Base-by-base conservation (phyloP, 306 rosid species). In the Dryas drummondii region DNA sequence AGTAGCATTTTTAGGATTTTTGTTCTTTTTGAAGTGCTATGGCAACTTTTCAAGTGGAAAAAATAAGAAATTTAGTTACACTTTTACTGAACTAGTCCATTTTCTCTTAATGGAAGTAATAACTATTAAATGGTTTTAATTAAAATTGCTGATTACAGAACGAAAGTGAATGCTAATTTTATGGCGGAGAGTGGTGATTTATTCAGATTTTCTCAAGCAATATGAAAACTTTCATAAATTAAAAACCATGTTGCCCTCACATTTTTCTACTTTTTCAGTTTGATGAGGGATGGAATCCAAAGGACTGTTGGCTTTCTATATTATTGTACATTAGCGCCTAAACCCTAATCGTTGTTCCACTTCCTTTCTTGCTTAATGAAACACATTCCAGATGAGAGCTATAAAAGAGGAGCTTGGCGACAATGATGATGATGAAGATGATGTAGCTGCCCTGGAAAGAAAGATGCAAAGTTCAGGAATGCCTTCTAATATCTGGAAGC, bases 381-480 rank as follows among this genome's bases (percentile, higher is more conserved):
- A 77, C 58, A 70, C 79, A 66, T 84, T 80, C 62, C 64, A 94
- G 99, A 94, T 94, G 97, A 90, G 96, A 81, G 99, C 99, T 73
- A 94, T 94, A 79, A 94, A 94, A 80, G 99, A 94, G 82, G 99
- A 94, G 90, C 99, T 94, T 71, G 99, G 99, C 60, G 99, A 92
- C 85, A 82, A 88, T 79, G 99, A 94, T 71, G 97, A 94, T 26
- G 99, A 94, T 51, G 99, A 94, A 74, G 99, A 94, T 77, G 99
- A 94, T 72, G 86, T 94, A 50, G 97, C 87, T 55, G 84, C 92
- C 55, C 81, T 94, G 66, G 99, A 94, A 89, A 90, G 96, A 78
- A 94, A 94, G 81, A 90, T 94, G 99, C 97, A 92, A 78, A 87
- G 92, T 81, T 94, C 97, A 72, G 97, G 90, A 85, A 94, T 94